phyloP scores from a whole-genome alignment of 73 alveolate genomes.

The Tetrahymena elliotti region DNA sequence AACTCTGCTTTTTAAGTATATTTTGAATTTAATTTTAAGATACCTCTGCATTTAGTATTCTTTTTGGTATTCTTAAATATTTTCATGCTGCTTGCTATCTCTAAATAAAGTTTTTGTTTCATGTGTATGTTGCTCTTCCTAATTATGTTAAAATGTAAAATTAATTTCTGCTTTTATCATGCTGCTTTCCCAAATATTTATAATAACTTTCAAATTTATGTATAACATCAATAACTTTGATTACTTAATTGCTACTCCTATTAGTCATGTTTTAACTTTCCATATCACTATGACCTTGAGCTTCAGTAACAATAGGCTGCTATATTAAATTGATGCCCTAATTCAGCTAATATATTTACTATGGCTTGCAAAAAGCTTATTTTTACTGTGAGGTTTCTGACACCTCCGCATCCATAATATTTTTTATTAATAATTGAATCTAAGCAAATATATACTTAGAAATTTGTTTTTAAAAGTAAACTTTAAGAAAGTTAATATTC shows the following conservation, averaged over 20 bases:
- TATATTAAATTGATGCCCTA: not conserved
- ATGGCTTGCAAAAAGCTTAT: not conserved
- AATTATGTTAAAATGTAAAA: too few relatives aligned
- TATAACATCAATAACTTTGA: not conserved
- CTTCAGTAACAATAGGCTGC: not conserved
- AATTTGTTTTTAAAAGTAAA: not conserved
- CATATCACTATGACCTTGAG: not conserved
- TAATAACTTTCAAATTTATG: not conserved
- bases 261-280: not conserved
- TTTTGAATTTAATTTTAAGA: too few relatives aligned
- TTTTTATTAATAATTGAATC: not conserved
- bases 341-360: not conserved
- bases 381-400: not conserved
- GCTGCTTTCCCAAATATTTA: not conserved
- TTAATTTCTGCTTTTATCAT: not conserved
- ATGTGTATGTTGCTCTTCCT: not conserved
- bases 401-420: conserved; percentile 2
- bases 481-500: not conserved
- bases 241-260: not conserved
- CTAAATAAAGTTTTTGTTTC: not conserved
- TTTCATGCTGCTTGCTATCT: not conserved
- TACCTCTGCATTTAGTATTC: not conserved
- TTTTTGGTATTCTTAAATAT: not conserved
- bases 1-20: too few relatives aligned
- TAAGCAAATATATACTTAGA: not conserved